Base-by-base conservation (phyloP, 176 grass and related monocot species). In the Cenchrus purpureus region DNA sequence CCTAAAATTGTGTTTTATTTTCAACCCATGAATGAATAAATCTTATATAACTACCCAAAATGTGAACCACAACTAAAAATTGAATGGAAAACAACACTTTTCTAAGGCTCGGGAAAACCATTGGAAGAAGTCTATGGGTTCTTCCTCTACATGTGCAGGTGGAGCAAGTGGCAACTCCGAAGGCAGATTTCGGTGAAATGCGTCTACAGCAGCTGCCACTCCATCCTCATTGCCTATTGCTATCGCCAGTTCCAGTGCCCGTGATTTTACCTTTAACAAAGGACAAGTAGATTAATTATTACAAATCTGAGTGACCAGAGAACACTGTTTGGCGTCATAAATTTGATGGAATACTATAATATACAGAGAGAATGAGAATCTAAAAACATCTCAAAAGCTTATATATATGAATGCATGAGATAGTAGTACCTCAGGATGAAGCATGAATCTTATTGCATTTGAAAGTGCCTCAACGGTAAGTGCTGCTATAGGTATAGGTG, bases 201-300 rank as follows among this genome's bases (percentile, higher is more conserved):
- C 76, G 64, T 93, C 86, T 78, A 95, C 93, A 73, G 97, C 97
- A 40, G 90, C 89, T 45, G 91, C 91, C 4, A 94, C 93, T 28
- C 97, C 97, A 83, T 98, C 93, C 85, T 96, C 97, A 55, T 98
- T 94, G 59, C 94, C 91, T 89, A 96, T 89, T 65, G 89, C 80
- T 86, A 83, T 95, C 22, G 91, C 93, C 55, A 98, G 65, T 71
- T 98, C 93, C 81, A 89, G 79, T 8, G 93, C 77, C 67, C 78
- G 87, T 79, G 80, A 92, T 81, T 96, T 98, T 76, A 96, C 97
- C 97, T 98, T 58, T 73, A 91, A 13, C 16, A 67, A 73, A 86
- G 69, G 20, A 67, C 44, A 12, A 76, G 60, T 2, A 44, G 73
- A 32, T 74, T 65, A 73, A 55, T 83, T 52, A 86, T 42, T 12